Base-by-base conservation (phyloP, 306 rosid species). In the Begonia masoniana region DNA sequence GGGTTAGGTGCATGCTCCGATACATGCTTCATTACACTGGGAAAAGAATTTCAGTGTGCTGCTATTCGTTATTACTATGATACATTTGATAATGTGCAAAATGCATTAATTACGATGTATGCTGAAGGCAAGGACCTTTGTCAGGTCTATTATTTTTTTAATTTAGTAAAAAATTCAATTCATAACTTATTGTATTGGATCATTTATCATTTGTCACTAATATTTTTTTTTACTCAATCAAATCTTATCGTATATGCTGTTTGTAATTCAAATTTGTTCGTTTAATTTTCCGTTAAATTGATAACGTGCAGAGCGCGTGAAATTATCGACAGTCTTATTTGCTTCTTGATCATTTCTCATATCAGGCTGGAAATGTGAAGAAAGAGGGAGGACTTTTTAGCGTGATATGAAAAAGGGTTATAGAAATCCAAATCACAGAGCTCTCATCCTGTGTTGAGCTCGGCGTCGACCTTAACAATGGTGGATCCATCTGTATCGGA, bases 91-190 rank as follows among this genome's bases (percentile, higher is more conserved):
- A 85, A 68, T 10, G 74, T 85, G 6, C 76, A 58, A 57, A 83
- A 85, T 73, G 80, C 85, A 35, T 70, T 91, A 48, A 81, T 91
- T 68, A 80, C 97, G 15, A 78, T 91, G 97, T 91, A 91, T 80
- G 78, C 95, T 56, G 76, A 91, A 62, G 81, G 94, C 66, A 54
- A 76, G 54, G 84, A 85, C 74, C 85, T 85, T 15, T 62, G 19
- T 12, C 83, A 55, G 60, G 94, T 94, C 17, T 71, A 72, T 73
- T 63, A 50, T 52, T 17, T 83, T 63, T 91, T 91, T 61, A 68
- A 52, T 26, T 58, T 47, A 54, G n/a, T n/a, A n/a, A 17, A 17
- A 17, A 17, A 1, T 17, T 17, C 19, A 17, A 17, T 17, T 1
- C 19, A 17, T 0, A 17, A 1, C 19, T 17, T 17, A 17, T 17